Evolutionary conservation across 2,329 filamentous ascomycete genomes (phyloP).

Genomic region (Ascochyta fabae): DNA sequence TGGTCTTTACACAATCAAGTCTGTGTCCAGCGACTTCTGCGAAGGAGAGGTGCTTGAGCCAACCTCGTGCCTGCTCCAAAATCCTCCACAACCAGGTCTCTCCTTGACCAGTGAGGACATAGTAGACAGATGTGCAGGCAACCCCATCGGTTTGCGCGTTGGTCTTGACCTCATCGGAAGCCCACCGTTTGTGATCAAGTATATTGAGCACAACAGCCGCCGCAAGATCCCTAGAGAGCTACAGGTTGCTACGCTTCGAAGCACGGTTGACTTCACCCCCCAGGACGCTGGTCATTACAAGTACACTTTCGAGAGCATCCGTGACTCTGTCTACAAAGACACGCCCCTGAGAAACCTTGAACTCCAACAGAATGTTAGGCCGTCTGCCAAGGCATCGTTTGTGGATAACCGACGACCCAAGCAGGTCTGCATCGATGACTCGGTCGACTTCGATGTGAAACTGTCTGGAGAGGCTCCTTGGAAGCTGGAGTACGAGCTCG

Average conservation of each 20-base stretch:
- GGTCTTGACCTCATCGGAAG: conserved; percentile 90
- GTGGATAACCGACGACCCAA: conserved; percentile 64
- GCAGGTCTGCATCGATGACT: conserved; percentile 82
- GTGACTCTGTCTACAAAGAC: conserved; percentile 79
- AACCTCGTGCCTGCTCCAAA: conserved; percentile 89
- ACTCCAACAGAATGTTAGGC: conserved; percentile 90
- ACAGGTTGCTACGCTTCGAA: conserved; percentile 69
- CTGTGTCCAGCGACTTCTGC: conserved; percentile 81
- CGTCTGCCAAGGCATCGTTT: conserved; percentile 79
- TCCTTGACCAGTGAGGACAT: conserved; percentile 79
- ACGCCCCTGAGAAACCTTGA: conserved; percentile 60
- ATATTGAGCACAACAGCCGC: conserved; percentile 70
- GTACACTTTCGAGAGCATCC: conserved; percentile 82
- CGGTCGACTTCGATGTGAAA: conserved; percentile 74
- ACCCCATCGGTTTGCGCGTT: conserved; percentile 87
- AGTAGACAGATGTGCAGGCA: conserved; percentile 92
- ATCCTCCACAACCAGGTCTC: conserved; percentile 85
- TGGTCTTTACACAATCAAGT: conserved; percentile 84
- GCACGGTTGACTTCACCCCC: conserved; percentile 85
- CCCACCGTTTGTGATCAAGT: conserved; percentile 85
- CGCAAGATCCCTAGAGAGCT: conserved; percentile 62
- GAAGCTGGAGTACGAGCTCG: conserved; percentile 87
- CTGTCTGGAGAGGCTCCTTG: conserved; percentile 87
- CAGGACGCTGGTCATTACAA: conserved; percentile 81
- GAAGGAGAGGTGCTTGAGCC: conserved; percentile 90